Evolutionary conservation across 805 yeast species (phyloP), one percentile per base, ranked within the genome.

Genomic region (Wickerhamomyces queroliae): DNA sequence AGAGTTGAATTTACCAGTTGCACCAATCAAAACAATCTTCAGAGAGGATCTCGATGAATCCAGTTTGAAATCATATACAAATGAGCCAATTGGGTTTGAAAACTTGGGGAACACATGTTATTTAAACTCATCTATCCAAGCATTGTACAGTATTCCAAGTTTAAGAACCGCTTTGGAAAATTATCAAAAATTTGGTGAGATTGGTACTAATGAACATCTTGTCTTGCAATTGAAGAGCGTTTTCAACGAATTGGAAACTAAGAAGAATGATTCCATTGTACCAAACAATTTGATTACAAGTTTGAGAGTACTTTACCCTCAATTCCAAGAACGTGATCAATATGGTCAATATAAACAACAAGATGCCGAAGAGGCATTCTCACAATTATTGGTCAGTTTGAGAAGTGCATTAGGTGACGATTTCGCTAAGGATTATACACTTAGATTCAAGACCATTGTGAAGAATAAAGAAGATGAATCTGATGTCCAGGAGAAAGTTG

Each of bases 91-190:
- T 20, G 99, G 99, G 0, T 71, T 93, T 51, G 86, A 83, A 62
- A 93, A 93, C 58, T 83, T 90, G 59, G 99, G 99, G 16, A 93
- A 93, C 56, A 93, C 99, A 0, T 93, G 99, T 62, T 90, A 90
- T 55, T 66, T 93, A 59, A 93, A 93, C 58, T 90, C 98, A 0
- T 71, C 93, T 32, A 66, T 93, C 35, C 99, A 93, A 58, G 88
- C 84, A 43, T 80, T 91, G 51, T 87, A 85, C 62, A 83, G 87
- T 25, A 74, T 91, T 22, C 74, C 76, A 40, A 87, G 88, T 0
- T 66, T 93, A 33, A 72, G 95, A 45, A 74, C 80, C 3, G 65
- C 74, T 49, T 70, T 89, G 24, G 53, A 83, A 39, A 52, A 63
- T 2, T 63, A 73, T 75, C 35, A 63, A 74, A 53, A 60, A 57